Conservation (phyloP, 2,329 filamentous ascomycete genomes). For the Claviceps monticola region DNA sequence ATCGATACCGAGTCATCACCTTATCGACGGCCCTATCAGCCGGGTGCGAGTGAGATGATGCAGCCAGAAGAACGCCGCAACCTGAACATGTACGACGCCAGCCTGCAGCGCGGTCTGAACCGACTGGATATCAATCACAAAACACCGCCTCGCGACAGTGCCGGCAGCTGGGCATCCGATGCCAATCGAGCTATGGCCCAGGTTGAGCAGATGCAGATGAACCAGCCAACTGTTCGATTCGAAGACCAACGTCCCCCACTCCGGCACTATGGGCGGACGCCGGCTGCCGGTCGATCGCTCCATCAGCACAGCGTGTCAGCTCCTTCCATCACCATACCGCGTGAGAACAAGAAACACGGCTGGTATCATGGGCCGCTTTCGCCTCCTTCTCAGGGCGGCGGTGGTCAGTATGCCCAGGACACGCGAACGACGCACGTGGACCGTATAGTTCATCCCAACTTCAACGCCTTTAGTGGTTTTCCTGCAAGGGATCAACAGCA, state of each 20-base stretch:
- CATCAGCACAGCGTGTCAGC: slow-evolving; percentile 49
- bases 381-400: slow-evolving; percentile 19
- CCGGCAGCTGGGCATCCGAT: slow-evolving; percentile 43
- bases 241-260: slow-evolving; percentile 30
- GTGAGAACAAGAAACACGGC: slow-evolving; percentile 51
- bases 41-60: slow-evolving; percentile 16
- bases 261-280: slow-evolving; percentile 17
- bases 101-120: slow-evolving; percentile 51
- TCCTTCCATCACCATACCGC: slow-evolving; percentile 39
- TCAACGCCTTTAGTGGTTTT: slow-evolving; percentile 37
- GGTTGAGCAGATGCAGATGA: slow-evolving; percentile 34
- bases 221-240: slow-evolving; percentile 39
- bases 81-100: slow-evolving; percentile 48
- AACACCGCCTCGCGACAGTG: slow-evolving; percentile 36
- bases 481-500: slow-evolving; percentile 22
- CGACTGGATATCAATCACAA: slow-evolving; percentile 48
- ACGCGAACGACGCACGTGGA: slow-evolving; percentile 32
- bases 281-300: slow-evolving; percentile 18
- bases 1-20: slow-evolving; percentile 41
- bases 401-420: slow-evolving; percentile 14
- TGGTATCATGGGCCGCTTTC: slow-evolving; percentile 52
- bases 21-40: slow-evolving; percentile 18
- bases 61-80: slow-evolving; percentile 34
- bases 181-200: slow-evolving; percentile 40
- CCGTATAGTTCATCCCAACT: slow-evolving; percentile 44